Percentiles rank a stretch among this genome's conserved stretches.
Conservation (phyloP, 768 basidiomycete genomes). For the Psilocybe azurescens region DNA sequence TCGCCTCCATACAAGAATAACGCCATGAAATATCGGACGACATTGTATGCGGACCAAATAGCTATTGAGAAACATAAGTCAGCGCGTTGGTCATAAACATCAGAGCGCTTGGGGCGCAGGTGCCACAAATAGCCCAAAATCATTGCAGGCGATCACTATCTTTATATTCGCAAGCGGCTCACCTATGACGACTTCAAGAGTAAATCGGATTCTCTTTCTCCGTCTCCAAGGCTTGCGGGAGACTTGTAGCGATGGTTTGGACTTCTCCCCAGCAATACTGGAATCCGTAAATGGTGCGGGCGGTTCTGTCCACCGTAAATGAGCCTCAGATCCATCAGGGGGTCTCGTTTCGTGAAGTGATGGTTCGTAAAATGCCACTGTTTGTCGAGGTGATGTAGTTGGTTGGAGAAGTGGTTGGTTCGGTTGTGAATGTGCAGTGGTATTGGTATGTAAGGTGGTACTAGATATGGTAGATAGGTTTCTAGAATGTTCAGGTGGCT, state of each 20-base stretch:
- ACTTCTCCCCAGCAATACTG: slow-evolving; percentile 33
- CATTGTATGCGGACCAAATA: slow-evolving; percentile 65
- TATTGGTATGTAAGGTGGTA: slow-evolving; percentile 41
- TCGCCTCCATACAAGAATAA: slow-evolving; percentile 43
- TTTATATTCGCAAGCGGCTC: slow-evolving; percentile 18
- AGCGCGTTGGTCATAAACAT: slow-evolving; percentile 6
- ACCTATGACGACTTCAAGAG: slow-evolving; percentile 45
- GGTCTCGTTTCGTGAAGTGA: slow-evolving; percentile 36
- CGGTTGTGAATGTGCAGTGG: slow-evolving; percentile 45
- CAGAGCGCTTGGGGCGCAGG: background rate
- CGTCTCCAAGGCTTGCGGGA: slow-evolving; percentile 33
- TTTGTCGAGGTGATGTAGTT: slow-evolving; percentile 30
- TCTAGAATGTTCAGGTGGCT: slow-evolving; percentile 49
- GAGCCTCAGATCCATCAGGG: slow-evolving; percentile 26
- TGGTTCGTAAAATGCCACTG: slow-evolving; percentile 34
- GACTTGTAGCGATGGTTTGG: slow-evolving; percentile 27
- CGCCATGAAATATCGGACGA: slow-evolving; percentile 69
- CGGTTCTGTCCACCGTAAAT: slow-evolving; percentile 30
- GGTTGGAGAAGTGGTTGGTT: slow-evolving; percentile 48
- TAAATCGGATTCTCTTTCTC: slow-evolving; percentile 31
- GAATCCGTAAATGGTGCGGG: slow-evolving; percentile 34
- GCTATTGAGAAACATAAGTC: slow-evolving; percentile 36
- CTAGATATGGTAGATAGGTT: slow-evolving; percentile 43
- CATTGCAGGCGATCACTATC: background rate
- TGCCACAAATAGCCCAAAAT: background rate